These are phyloP conservation scores for Orbilia quercus DNA, from an alignment of 2,329 filamentous ascomycete species.

Conservation along the genomic window DNA sequence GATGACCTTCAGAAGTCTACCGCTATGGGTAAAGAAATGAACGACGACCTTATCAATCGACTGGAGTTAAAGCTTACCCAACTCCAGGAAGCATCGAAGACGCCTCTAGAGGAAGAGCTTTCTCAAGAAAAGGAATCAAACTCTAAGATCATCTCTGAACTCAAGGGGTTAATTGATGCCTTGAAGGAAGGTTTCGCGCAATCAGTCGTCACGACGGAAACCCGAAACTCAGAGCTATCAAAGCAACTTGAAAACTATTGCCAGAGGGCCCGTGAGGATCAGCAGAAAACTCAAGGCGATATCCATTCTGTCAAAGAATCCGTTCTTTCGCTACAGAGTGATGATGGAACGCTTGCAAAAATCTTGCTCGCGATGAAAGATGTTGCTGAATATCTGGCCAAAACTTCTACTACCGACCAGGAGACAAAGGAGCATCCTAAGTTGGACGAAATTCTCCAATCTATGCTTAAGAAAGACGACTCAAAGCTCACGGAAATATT, in stretches of 20 bases:
- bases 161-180: conserved; percentile 56
- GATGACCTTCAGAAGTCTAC: conserved; percentile 27
- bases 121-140: conserved; percentile 42
- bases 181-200: conserved; percentile 56
- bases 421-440: conserved; percentile 75
- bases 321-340: conserved; percentile 73
- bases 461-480: conserved; percentile 56
- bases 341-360: conserved; percentile 84
- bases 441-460: conserved; percentile 71
- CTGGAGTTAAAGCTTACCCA: conserved; percentile 27
- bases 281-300: conserved; percentile 49
- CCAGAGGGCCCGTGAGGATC: conserved; percentile 46
- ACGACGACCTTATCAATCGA: conserved; percentile 11
- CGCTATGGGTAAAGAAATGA: conserved; percentile 29
- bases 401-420: conserved; percentile 64
- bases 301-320: conserved; percentile 49
- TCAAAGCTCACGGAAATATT: conserved; percentile 24
- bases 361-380: conserved; percentile 87
- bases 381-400: conserved; percentile 69
- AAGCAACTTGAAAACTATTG: conserved; percentile 47
- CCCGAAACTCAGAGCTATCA: conserved; percentile 42
- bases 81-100: conserved; percentile 32
- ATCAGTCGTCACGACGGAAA: conserved; percentile 51
- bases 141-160: conserved; percentile 48
- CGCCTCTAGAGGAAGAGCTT: conserved; percentile 35